Evolutionary conservation across 768 basidiomycete genomes (phyloP).

Genomic region (Pleurotus eryngii): DNA sequence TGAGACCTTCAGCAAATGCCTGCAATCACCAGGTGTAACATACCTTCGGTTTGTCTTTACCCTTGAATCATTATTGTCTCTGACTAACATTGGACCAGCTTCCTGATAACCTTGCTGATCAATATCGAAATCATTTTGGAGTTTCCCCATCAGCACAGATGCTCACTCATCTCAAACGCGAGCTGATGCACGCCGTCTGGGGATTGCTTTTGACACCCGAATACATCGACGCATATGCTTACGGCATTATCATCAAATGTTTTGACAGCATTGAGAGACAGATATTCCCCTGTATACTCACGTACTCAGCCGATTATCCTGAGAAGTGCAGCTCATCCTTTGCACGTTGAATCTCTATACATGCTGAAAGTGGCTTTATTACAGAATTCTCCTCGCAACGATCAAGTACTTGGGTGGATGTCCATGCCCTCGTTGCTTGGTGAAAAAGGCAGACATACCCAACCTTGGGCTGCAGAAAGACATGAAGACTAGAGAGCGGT

Average conservation of each 20-base stretch:
- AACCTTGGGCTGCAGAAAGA: slow-evolving; percentile 24
- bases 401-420: slow-evolving; percentile 28
- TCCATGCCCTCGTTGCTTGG: slow-evolving; percentile 36
- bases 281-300: background rate
- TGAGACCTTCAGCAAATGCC: slow-evolving; percentile 23
- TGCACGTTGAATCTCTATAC: background rate
- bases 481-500: background rate
- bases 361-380: background rate
- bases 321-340: slow-evolving; percentile 26
- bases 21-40: slow-evolving; percentile 42
- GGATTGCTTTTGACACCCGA: background rate
- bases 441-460: slow-evolving; percentile 22
- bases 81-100: background rate
- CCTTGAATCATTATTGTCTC: too few species aligned
- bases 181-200: slow-evolving; percentile 12
- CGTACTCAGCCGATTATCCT: background rate
- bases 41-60: slow-evolving; percentile 29
- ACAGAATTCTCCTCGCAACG: slow-evolving; percentile 31
- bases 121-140: background rate
- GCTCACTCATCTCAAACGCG: slow-evolving; percentile 6
- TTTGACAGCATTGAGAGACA: background rate
- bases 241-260: slow-evolving; percentile 8
- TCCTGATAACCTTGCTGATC: slow-evolving; percentile 1
- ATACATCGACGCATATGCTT: slow-evolving; percentile 6
- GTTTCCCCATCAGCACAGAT: background rate